These are phyloP conservation scores for Lactarius psammicola DNA, from an alignment of 768 basidiomycete genomes.

Conservation along the genomic window DNA sequence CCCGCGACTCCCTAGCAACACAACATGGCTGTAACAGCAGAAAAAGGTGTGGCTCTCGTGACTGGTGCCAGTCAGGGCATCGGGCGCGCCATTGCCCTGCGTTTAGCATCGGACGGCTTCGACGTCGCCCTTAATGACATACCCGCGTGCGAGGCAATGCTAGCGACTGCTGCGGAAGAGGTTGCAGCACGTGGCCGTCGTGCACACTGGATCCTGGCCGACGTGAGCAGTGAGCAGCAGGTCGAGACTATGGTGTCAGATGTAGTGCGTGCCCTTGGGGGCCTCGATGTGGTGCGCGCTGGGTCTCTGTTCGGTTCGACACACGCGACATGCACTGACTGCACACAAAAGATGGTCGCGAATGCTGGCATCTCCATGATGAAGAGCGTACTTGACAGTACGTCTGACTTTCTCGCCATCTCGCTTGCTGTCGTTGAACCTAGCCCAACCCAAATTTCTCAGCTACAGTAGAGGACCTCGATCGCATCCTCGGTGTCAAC, in stretches of 20 bases:
- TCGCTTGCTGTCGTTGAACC: neutral
- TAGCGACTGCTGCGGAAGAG: constrained; percentile 33
- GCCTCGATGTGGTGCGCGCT: constrained; percentile 36
- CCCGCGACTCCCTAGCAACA: neutral
- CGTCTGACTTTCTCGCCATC: constrained; percentile 1
- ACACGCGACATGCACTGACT: neutral
- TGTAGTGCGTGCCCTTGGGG: constrained; percentile 30
- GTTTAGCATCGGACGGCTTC: constrained; percentile 38
- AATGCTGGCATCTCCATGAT: constrained; percentile 31
- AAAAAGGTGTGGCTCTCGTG: constrained; percentile 1
- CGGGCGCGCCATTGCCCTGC: constrained; percentile 36
- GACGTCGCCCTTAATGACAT: constrained; percentile 37
- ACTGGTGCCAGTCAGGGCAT: constrained; percentile 30
- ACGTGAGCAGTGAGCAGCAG: constrained; percentile 28
- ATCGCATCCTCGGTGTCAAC: constrained; percentile 28
- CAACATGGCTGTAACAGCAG: constrained; percentile 1
- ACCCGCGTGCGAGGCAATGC: constrained; percentile 31
- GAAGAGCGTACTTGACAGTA: constrained; percentile 28
- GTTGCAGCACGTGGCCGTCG: constrained; percentile 26
- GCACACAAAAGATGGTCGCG: constrained; percentile 31
- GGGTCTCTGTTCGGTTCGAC: neutral
- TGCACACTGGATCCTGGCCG: constrained; percentile 27
- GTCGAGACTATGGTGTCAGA: constrained; percentile 32
- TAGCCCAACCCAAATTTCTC: neutral
- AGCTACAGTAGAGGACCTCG: constrained; percentile 30